A percentile compares a stretch with the other conserved stretches of the same genome.
Evolutionary conservation across 768 basidiomycete genomes (phyloP).

Genomic region (Boletus pseudopeckii): DNA sequence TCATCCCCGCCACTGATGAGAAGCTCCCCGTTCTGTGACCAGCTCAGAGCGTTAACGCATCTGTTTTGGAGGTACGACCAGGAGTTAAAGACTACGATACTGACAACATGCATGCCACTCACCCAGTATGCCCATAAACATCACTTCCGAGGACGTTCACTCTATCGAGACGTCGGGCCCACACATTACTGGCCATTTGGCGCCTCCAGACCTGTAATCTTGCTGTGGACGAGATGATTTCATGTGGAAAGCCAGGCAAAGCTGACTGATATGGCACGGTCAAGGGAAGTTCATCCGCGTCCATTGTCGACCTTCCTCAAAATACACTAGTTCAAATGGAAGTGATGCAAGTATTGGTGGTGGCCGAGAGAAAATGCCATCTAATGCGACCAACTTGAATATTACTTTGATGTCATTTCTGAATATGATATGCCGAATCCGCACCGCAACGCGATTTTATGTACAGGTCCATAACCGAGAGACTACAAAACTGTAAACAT

Average conservation of each 20-base stretch:
- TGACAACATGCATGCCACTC: conserved; percentile 19
- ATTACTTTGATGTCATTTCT: not conserved
- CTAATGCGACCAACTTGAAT: not conserved
- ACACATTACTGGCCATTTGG: conserved; percentile 22
- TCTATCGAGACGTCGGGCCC: conserved; percentile 48
- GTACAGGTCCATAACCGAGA: not conserved
- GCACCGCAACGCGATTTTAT: not conserved
- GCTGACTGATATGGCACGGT: not conserved
- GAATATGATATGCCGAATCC: not conserved
- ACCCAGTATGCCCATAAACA: conserved; percentile 68
- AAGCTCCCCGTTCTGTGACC: conserved; percentile 63
- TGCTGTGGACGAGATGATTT: conserved; percentile 20
- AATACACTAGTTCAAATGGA: not conserved
- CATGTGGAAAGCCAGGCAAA: not conserved
- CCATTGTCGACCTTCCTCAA: conserved; percentile 12
- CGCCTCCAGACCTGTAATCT: conserved; percentile 22
- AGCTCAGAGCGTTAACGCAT: conserved; percentile 76
- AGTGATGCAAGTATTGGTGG: not conserved
- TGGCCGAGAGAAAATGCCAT: not conserved
- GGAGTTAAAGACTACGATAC: not conserved
- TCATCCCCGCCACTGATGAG: conserved; percentile 75
- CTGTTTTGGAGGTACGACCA: conserved; percentile 33
- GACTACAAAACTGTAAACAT: not conserved
- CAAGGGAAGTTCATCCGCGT: conserved; percentile 1
- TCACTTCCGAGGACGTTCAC: conserved; percentile 70